Base-by-base conservation (phyloP, 306 rosid genomes). In the Adenanthera pavonina region DNA sequence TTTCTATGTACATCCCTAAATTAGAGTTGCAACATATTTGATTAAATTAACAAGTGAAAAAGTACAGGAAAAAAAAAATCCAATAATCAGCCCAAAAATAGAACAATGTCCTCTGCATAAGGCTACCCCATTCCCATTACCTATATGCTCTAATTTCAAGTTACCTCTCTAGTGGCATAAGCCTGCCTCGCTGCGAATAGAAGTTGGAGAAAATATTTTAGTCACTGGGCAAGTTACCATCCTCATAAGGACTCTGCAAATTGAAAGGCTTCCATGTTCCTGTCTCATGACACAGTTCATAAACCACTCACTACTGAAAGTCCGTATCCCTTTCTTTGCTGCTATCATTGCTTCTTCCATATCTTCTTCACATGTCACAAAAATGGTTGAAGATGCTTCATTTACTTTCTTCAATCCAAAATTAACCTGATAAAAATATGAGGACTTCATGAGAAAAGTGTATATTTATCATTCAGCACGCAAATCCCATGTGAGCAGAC, bases 251-350 rank as follows among this genome's bases (percentile, higher is more conserved):
- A 89, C 85, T 85, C 92, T 2, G 92, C 93, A 86, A 90, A 94
- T 74, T 92, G 94, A 64, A 92, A 84, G 75, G 94, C 97, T 72
- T 92, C 90, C 80, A 92, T 47, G 82, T 76, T 92, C 94, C 81
- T 94, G 97, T 85, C 88, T 87, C 98, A 94, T 90, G 78, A 92
- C 86, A 87, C 98, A 94, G 74, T 87, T 89, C 94, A 94, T 94
- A 76, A 92, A 88, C 94, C 98, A 94, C 44, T 92, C 97, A 78
- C 89, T 80, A 67, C 92, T 88, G 80, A 87, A 94, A 68, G 97
- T 94, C 85, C 86, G 72, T 64, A 90, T 83, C 70, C 97, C 97
- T 78, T 83, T 88, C 90, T 85, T 89, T 35, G 85, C 89, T 51
- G 98, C 97, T 78, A 84, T 4, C 73, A 89, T 72, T 68, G 92